Conservation (phyloP, 805 yeast genomes). For the Cyberlindnera veronae region DNA sequence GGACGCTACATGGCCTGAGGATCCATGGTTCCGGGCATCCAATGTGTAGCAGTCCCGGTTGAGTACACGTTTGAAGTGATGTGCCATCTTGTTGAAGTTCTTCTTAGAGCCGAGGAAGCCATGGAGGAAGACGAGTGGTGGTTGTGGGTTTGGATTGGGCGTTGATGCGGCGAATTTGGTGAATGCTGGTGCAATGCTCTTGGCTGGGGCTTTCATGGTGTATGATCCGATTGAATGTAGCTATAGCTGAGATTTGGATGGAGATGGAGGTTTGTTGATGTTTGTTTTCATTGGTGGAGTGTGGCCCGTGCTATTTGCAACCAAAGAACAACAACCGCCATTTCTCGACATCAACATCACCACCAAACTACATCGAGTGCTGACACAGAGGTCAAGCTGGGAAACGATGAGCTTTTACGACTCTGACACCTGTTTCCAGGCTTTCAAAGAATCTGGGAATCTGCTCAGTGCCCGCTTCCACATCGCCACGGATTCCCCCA, state of each 20-base stretch:
- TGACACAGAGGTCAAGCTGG: background rate
- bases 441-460: slow-evolving; percentile 1
- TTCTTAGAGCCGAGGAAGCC: slow-evolving; percentile 51
- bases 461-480: slow-evolving; percentile 8
- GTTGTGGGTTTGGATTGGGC: slow-evolving; percentile 27
- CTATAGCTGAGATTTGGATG: background rate
- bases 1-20: slow-evolving; percentile 43
- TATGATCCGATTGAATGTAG: background rate
- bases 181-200: slow-evolving; percentile 11
- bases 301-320: too few species aligned
- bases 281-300: too few species aligned
- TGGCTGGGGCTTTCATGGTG: background rate
- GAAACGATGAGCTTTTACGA: background rate
- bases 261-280: too few species aligned
- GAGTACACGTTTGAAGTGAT: slow-evolving; percentile 31
- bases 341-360: too few species aligned
- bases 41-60: slow-evolving; percentile 37
- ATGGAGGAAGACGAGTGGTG: slow-evolving; percentile 46
- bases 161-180: slow-evolving; percentile 2
- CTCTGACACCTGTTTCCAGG: background rate
- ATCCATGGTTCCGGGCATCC: slow-evolving; percentile 58
- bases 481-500: slow-evolving; percentile 3
- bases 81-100: slow-evolving; percentile 40
- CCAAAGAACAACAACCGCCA: too few species aligned
- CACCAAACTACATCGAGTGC: background rate